These are phyloP conservation scores for Selaginella moellendorffii DNA, from an alignment of 75 land plant species.

Conservation along the genomic window DNA sequence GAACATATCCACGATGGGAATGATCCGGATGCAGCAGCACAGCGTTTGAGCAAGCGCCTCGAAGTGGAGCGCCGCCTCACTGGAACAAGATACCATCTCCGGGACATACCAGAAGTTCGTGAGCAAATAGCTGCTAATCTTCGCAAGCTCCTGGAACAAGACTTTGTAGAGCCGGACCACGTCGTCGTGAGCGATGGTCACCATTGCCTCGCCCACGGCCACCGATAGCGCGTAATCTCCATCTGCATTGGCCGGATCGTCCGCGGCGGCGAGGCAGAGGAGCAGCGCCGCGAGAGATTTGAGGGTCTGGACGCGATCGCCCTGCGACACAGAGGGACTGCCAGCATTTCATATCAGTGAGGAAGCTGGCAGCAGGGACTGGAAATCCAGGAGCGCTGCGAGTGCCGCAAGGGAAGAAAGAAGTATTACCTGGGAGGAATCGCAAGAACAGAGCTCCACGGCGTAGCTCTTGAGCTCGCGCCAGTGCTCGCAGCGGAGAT, in stretches of 20 bases:
- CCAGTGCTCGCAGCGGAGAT: background rate
- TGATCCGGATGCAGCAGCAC: background rate
- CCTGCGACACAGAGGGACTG: background rate
- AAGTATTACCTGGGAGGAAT: background rate
- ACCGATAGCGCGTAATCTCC: background rate
- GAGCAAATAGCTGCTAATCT: background rate
- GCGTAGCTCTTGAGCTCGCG: background rate
- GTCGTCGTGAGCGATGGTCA: background rate
- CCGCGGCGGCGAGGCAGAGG: background rate
- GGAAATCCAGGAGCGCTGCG: no score
- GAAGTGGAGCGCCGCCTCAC: no score
- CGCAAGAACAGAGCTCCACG: background rate
- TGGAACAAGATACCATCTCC: no score
- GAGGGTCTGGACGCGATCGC: background rate
- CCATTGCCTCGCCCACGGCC: background rate
- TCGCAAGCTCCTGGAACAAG: constrained; percentile 1
- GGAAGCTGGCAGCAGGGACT: background rate
- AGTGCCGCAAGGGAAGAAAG: background rate
- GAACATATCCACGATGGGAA: constrained; percentile 6
- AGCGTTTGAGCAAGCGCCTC: background rate
- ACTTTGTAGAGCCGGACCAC: background rate
- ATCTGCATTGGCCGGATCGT: background rate
- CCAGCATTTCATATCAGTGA: background rate
- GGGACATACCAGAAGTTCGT: no score
- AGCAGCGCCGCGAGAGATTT: background rate